Base-by-base conservation (phyloP, 2,329 filamentous ascomycete genomes). In the Scorias spongiosa region DNA sequence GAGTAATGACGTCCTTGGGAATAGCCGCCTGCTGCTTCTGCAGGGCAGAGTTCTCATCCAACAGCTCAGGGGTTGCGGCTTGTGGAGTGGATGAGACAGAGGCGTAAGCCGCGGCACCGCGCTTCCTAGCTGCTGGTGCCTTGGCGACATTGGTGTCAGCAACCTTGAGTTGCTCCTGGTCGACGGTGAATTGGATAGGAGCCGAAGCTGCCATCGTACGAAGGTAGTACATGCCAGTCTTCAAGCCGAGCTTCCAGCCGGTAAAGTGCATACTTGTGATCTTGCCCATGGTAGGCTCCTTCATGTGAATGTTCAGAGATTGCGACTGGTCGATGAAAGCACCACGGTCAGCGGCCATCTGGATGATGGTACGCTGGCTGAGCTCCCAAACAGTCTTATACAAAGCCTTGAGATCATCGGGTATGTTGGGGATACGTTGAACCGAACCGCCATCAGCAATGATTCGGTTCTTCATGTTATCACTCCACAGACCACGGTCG, bases 321-420 rank as follows among this genome's bases (percentile, higher is more conserved):
- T 98, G 91, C 42, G 88, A 95, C 74, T 98, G 91, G 63, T 98
- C 91, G 59, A 98, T 96, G 68, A 91, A 98, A 46, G 91, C 91
- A 67, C 91, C 91, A 65, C 91, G 89, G 64, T 98, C 91, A 43
- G 91, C 91, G 45, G 91, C 85, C 88, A 98, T 96, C 70, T 96
- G 86, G 38, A 98, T 79, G 54, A 98, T 88, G 39, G 80, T 85
- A 51, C 87, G 84, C 71, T 98, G 91, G 15, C 86, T 93, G 58
- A 98, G 95, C 64, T 98, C 91, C 91, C 91, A 98, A 17, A 98
- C 91, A 2, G 91, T 98, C 80, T 98, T 98, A 78, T 98, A 98
- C 6, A 98, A 76, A 34, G 81, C 80, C 73, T 98, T 98, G 73
- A 93, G 83, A 55, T 98, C 91, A 29, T 83, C 78, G 11, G 91